A percentile compares a stretch with the other conserved stretches of the same genome.
Conservation (phyloP, 192 early-diverging fungal genomes). For the Gigaspora rosea region DNA sequence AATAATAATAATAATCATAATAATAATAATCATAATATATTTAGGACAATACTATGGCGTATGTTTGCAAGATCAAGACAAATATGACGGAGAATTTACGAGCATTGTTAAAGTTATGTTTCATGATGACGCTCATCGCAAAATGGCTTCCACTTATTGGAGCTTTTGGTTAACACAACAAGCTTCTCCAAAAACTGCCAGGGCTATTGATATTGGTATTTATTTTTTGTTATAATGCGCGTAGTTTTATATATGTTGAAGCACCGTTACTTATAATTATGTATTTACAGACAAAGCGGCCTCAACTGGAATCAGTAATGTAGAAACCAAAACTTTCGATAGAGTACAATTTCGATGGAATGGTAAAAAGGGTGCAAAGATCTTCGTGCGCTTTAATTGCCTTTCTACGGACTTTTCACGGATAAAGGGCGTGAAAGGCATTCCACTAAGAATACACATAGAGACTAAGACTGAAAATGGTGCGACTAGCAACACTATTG, state of each 20-base stretch:
- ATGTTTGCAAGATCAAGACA: constrained; percentile 51
- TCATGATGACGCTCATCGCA: constrained; percentile 70
- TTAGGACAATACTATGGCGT: constrained; percentile 63
- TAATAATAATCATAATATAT: neutral
- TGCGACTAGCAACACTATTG: constrained; percentile 38
- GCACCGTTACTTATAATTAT: neutral
- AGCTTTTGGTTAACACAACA: constrained; percentile 77
- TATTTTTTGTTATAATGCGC: neutral
- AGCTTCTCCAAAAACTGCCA: constrained; percentile 51
- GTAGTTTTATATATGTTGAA: too few relatives aligned
- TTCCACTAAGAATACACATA: constrained; percentile 62
- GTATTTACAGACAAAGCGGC: constrained; percentile 48
- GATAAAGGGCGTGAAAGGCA: constrained; percentile 82
- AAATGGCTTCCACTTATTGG: constrained; percentile 66
- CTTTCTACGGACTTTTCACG: constrained; percentile 78
- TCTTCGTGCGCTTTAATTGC: constrained; percentile 72
- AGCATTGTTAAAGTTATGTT: constrained; percentile 66
- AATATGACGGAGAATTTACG: constrained; percentile 50
- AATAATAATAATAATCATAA: neutral
- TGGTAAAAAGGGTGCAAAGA: constrained; percentile 61
- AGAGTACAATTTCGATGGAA: constrained; percentile 72
- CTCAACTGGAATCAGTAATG: constrained; percentile 54
- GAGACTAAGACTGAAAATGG: constrained; percentile 39
- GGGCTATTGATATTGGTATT: constrained; percentile 67
- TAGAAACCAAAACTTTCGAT: constrained; percentile 66